Conservation (phyloP, 2,329 filamentous ascomycete genomes). For the Aspergillus amoenus region DNA sequence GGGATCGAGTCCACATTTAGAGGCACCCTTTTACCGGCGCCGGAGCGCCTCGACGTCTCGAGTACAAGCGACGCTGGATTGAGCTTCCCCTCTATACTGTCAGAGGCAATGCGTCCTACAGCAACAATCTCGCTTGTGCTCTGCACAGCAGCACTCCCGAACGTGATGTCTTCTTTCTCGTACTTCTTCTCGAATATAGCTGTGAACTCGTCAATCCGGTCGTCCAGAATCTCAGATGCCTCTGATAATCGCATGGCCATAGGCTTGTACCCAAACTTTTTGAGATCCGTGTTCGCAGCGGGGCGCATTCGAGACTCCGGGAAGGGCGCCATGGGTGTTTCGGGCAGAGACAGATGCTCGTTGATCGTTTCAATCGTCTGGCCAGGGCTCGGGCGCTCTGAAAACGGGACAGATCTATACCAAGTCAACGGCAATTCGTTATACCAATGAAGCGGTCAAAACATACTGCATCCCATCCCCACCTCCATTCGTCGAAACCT, state of each 20-base stretch:
- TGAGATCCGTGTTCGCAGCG: slow-evolving; percentile 81
- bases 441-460: not conserved
- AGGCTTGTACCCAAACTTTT: slow-evolving; percentile 87
- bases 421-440: slow-evolving; percentile 13
- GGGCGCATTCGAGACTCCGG: slow-evolving; percentile 77
- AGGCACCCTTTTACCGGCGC: slow-evolving; percentile 77
- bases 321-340: slow-evolving; percentile 70
- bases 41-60: slow-evolving; percentile 81
- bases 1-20: slow-evolving; percentile 70
- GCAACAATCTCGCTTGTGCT: slow-evolving; percentile 85
- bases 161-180: slow-evolving; percentile 72
- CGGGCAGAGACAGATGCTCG: slow-evolving; percentile 64
- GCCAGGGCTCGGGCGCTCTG: slow-evolving; percentile 74
- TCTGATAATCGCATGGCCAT: slow-evolving; percentile 94
- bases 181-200: slow-evolving; percentile 72
- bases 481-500: slow-evolving; percentile 35
- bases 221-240: slow-evolving; percentile 88
- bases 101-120: slow-evolving; percentile 87
- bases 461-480: slow-evolving; percentile 41
- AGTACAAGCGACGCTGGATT: slow-evolving; percentile 83
- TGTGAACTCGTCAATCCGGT: slow-evolving; percentile 88
- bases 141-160: slow-evolving; percentile 83
- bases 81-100: slow-evolving; percentile 78
- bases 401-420: slow-evolving; percentile 63
- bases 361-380: slow-evolving; percentile 84